Percentiles rank a stretch among this genome's conserved stretches.
These are phyloP conservation scores for Cyberlindnera saturnus DNA, from an alignment of 805 yeast species.

Conservation along the genomic window DNA sequence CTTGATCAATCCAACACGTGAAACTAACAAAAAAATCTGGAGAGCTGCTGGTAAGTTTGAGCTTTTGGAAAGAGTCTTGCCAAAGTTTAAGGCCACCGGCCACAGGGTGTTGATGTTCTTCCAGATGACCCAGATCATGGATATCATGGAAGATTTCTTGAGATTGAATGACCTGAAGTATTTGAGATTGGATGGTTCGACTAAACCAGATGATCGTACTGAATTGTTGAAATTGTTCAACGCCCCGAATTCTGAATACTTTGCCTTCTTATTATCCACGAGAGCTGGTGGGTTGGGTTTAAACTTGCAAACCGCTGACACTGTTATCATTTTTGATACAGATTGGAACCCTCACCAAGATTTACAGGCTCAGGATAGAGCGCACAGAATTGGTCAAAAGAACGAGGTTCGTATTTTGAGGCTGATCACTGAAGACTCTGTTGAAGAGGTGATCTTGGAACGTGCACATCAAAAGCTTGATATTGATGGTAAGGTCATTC, in stretches of 20 bases:
- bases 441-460: slow-evolving; percentile 77
- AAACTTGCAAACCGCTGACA: slow-evolving; percentile 82
- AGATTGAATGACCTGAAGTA: slow-evolving; percentile 62
- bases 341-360: slow-evolving; percentile 94
- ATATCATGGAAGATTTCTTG: slow-evolving; percentile 80
- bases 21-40: slow-evolving; percentile 65
- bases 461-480: slow-evolving; percentile 80
- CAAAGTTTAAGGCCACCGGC: slow-evolving; percentile 67
- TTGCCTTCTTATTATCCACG: slow-evolving; percentile 72
- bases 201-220: slow-evolving; percentile 81
- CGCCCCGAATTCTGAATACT: slow-evolving; percentile 70
- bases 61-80: slow-evolving; percentile 65
- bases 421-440: slow-evolving; percentile 75
- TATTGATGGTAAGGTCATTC: slow-evolving; percentile 85
- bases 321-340: slow-evolving; percentile 79
- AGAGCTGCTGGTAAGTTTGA: slow-evolving; percentile 80
- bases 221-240: slow-evolving; percentile 67
- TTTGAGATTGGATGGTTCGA: slow-evolving; percentile 74
- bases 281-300: slow-evolving; percentile 89
- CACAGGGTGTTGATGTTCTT: slow-evolving; percentile 78
- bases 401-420: slow-evolving; percentile 80
- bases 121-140: slow-evolving; percentile 90
- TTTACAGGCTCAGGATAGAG: slow-evolving; percentile 87
- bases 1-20: slow-evolving; percentile 54
- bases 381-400: slow-evolving; percentile 86